phyloP scores from a whole-genome alignment of 2,329 filamentous ascomycete species.

The Stromatinia cepivora region DNA sequence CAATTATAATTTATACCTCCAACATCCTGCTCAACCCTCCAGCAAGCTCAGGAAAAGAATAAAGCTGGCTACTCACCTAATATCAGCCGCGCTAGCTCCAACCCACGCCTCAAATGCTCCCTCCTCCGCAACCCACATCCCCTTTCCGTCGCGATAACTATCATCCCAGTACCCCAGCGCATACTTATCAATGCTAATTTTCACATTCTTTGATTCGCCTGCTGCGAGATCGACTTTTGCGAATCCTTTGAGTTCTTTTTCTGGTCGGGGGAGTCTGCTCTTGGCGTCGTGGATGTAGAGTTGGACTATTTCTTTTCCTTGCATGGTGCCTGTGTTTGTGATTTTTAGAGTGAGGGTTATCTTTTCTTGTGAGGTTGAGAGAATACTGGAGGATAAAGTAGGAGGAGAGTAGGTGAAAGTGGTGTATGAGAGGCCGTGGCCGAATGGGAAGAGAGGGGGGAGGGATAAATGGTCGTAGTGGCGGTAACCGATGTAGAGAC shows the following conservation, averaged over 20 bases:
- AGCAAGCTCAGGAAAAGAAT: not conserved
- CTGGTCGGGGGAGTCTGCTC: slow-evolving; percentile 62
- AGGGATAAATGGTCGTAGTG: slow-evolving; percentile 66
- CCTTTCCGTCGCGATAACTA: not conserved
- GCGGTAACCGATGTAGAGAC: slow-evolving; percentile 70
- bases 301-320: slow-evolving; percentile 66
- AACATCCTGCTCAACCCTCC: not conserved
- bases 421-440: slow-evolving; percentile 73
- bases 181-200: slow-evolving; percentile 48
- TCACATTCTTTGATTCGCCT: slow-evolving; percentile 48
- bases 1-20: not conserved
- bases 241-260: slow-evolving; percentile 71
- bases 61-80: slow-evolving; percentile 51
- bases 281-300: slow-evolving; percentile 65
- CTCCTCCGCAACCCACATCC: slow-evolving; percentile 63
- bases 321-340: slow-evolving; percentile 57
- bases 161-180: slow-evolving; percentile 63
- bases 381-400: slow-evolving; percentile 48
- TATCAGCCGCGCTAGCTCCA: slow-evolving; percentile 62
- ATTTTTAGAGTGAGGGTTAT: slow-evolving; percentile 49
- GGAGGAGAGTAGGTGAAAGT: slow-evolving; percentile 64
- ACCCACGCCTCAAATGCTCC: slow-evolving; percentile 61
- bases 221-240: slow-evolving; percentile 61
- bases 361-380: slow-evolving; percentile 38
- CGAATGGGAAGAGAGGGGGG: slow-evolving; percentile 67